Evolutionary conservation across 768 basidiomycete species (phyloP).

Genomic region (Hortiboletus flavorubellus): DNA sequence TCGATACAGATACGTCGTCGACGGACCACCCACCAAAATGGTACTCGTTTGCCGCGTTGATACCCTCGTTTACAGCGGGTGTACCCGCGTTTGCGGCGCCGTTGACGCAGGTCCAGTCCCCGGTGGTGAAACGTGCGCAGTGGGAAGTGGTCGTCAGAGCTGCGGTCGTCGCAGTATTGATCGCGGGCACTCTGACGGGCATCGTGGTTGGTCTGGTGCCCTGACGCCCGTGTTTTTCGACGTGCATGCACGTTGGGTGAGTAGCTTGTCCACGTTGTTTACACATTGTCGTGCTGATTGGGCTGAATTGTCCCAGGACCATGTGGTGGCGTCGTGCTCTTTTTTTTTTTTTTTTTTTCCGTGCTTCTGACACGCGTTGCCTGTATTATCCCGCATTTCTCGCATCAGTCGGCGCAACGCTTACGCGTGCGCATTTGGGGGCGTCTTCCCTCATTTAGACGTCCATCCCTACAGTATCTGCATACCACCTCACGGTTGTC

Average conservation of each 20-base stretch:
- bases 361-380: not conserved
- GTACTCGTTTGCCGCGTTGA: constrained; percentile 12
- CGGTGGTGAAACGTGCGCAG: constrained; percentile 71
- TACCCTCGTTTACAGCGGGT: constrained; percentile 32
- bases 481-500: not conserved
- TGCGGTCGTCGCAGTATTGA: constrained; percentile 43
- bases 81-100: constrained; percentile 74
- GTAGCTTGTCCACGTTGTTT: not conserved
- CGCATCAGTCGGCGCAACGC: not conserved
- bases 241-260: not conserved
- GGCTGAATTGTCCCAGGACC: not conserved
- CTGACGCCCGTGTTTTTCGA: not conserved
- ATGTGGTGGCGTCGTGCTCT: no score
- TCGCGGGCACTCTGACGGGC: constrained; percentile 32
- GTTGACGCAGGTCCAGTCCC: constrained; percentile 65
- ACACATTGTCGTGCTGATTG: not conserved
- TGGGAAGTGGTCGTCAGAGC: constrained; percentile 81
- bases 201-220: constrained; percentile 22
- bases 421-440: not conserved
- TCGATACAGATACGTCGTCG: not conserved
- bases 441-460: not conserved
- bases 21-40: not conserved
- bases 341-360: no score
- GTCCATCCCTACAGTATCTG: not conserved
- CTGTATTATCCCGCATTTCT: not conserved